Base-by-base conservation (phyloP, 1,284 basidiomycete genomes). In the Xanthoconium separans region DNA sequence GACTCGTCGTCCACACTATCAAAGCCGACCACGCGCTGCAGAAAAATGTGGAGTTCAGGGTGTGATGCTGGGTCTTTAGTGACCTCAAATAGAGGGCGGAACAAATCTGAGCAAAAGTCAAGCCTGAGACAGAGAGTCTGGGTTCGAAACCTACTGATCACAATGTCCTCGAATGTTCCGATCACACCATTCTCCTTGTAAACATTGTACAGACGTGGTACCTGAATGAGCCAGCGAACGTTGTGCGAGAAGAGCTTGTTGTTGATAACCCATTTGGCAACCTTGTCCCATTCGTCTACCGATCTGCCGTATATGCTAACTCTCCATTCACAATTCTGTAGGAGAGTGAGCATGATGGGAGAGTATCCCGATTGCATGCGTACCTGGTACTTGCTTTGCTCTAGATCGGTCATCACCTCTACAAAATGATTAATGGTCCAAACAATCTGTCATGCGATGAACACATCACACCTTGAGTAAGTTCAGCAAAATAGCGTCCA, bases 1-100 rank as follows among this genome's bases (percentile, higher is more conserved):
- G 91, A 95, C 74, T 99, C 97, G 67, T 99, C 97, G 64, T 99
- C 97, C 18, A 99, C 97, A 12, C 89, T 91, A 66, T 99, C 97
- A 66, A 99, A 97, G 6, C 97, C 97, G 45, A 98, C 75, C 4
- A 99, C 95, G 8, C 97, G 87, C 71, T 98, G 95, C 39, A 99
- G 76, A 77, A 99, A 96, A 48, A 98, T 80, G 71, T 99, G 95
- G 36, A 99, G 78, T 68, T 98, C 95, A 0, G 95, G 95, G 67
- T 99, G 96, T 2, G 84, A 85, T 10, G 76, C 73, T 0, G 97
- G 97, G 68, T 99, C 87, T 64, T 89, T 86, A 0, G 97, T 99
- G 20, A 98, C 97, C 69, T 99, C 95, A 66, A 98, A 99, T 42
- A 99, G 74, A 0, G 97, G 96, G 46, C 81, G 76, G 75, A 98